These are phyloP conservation scores for Pseudocercospora fijiensis DNA, from an alignment of 2,329 filamentous ascomycete species.

Conservation along the genomic window DNA sequence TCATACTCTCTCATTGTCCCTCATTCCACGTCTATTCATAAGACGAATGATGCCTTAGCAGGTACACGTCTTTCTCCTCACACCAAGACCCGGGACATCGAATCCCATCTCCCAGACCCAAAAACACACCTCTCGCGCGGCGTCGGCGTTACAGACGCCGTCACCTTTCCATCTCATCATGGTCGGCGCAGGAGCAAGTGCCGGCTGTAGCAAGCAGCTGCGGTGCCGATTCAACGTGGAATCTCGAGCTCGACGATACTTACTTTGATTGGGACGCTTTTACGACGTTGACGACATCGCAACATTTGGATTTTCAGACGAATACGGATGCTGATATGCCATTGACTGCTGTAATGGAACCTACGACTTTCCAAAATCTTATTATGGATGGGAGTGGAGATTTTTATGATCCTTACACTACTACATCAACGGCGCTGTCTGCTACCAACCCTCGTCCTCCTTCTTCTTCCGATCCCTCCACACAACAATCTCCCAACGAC, in stretches of 20 bases:
- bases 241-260: not conserved
- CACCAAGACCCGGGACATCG: not conserved
- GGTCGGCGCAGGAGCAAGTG: not conserved
- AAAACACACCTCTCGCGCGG: not conserved
- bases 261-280: not conserved
- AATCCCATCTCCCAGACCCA: not conserved
- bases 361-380: not conserved
- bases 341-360: not conserved
- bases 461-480: not conserved
- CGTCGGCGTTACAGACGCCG: constrained; percentile 8
- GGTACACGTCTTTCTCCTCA: not conserved
- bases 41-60: not conserved
- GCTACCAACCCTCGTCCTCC: not conserved
- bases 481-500: not conserved
- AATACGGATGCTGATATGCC: not conserved
- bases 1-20: not conserved
- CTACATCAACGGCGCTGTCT: not conserved
- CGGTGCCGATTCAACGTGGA: constrained; percentile 6
- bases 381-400: not conserved
- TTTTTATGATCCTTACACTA: not conserved
- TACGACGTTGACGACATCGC: not conserved
- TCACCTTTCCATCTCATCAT: not conserved
- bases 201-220: not conserved
- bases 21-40: constrained; percentile 3
- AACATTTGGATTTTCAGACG: not conserved